Evolutionary conservation across 1,284 basidiomycete genomes (phyloP).

Genomic region (Flammula alnicola): DNA sequence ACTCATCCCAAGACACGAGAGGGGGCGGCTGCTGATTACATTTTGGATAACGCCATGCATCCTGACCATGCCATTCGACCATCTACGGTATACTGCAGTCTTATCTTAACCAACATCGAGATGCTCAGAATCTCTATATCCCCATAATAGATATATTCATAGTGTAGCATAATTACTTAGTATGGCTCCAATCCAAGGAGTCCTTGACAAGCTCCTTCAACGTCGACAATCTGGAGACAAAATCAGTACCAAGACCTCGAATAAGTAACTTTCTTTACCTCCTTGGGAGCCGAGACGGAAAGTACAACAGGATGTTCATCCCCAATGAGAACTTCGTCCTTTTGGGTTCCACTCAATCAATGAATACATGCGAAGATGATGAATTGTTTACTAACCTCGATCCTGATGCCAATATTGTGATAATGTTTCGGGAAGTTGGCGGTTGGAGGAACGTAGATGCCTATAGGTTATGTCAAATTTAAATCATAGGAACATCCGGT

Average conservation of each 20-base stretch:
- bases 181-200: constrained; percentile 68
- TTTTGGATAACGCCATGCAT: no score
- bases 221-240: constrained; percentile 66
- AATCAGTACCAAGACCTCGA: constrained; percentile 1
- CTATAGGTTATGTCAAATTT: constrained; percentile 32
- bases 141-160: no score
- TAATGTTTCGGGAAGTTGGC: constrained; percentile 82
- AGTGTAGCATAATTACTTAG: constrained; percentile 35
- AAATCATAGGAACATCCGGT: constrained; percentile 1
- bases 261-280: constrained; percentile 51
- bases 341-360: constrained; percentile 10
- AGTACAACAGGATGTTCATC: constrained; percentile 71
- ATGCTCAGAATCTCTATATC: no score
- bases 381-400: constrained; percentile 61
- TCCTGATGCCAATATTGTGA: constrained; percentile 88
- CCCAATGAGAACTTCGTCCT: constrained; percentile 88
- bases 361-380: not conserved
- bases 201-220: constrained; percentile 88
- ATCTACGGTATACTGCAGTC: no score
- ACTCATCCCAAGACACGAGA: no score
- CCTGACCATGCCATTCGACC: no score
- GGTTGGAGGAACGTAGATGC: constrained; percentile 84
- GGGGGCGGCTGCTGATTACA: no score
- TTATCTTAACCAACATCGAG: no score
- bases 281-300: constrained; percentile 84